Base-by-base conservation (phyloP, 2,329 filamentous ascomycete species). In the Xylaria sp. region DNA sequence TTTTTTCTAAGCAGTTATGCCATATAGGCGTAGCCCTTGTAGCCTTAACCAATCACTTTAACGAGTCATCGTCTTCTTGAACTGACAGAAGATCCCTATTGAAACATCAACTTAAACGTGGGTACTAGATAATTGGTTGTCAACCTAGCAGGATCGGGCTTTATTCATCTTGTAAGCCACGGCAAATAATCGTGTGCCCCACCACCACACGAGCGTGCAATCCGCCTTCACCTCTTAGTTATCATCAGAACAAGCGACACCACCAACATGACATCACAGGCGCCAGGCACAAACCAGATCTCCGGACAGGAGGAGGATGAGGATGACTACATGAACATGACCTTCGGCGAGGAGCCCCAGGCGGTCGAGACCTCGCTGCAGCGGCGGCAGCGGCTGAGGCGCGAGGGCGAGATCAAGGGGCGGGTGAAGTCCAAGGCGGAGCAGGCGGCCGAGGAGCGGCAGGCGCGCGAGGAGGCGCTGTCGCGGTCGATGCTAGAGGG, bases 291-390 rank as follows among this genome's bases (percentile, higher is more conserved):
- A 38, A 29, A 29, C 20, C 17, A 45, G 21, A 65, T 64, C 61
- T 18, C 60, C 26, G 39, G 57, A 52, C 62, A 62, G 5, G 70
- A 67, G 0, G 78, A 80, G 2, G 89, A 91, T 6, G 90, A 92
- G 18, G 90, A 97, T 60, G 94, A 99, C 73, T 97, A 99, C 79
- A 95, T 99, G 89, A 91, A 88, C 65, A 97, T 99, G 93, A 81
- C 87, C 13, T 92, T 99, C 69, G 80, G 84, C 17, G 90, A 96
- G 22, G 59, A 60, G 34, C 67, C 73, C 74, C 53, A 76, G 78
- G 69, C 81, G 74, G 66, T 83, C 75, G 79, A 83, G 64, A 79
- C 78, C 1, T 84, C 80, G 1, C 68, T 84, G 13, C 80, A 84
- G 65, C 77, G 82, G n/a, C 75, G 78, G 6, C 72, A 76, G 59